Conservation (phyloP, 257 asterid genomes). For the Forsythia suspensa region DNA sequence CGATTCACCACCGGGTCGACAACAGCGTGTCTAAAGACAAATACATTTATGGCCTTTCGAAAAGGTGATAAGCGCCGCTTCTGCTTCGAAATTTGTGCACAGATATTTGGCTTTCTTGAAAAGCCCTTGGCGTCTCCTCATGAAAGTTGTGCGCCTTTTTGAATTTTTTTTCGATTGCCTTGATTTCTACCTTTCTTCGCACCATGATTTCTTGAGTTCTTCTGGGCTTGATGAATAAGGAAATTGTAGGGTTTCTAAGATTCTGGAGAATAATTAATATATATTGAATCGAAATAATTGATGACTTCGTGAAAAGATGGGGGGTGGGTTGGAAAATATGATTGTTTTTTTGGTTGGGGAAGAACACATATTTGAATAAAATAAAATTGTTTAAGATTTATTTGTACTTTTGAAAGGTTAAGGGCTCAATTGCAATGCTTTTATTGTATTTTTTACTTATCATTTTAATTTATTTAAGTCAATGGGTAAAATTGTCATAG, state of each 20-base stretch:
- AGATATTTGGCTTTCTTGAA: slow-evolving; percentile 38
- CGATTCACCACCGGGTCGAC: slow-evolving; percentile 31
- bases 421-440: too few relatives aligned
- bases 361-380: too few relatives aligned
- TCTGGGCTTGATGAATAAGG: neutral
- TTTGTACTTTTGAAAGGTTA: too few relatives aligned
- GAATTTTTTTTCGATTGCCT: slow-evolving; percentile 38
- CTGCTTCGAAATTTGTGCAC: slow-evolving; percentile 20
- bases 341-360: too few relatives aligned
- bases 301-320: too few relatives aligned
- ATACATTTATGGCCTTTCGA: slow-evolving; percentile 43
- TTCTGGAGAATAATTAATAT: neutral
- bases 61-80: slow-evolving; percentile 36
- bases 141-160: slow-evolving; percentile 50
- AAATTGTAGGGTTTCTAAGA: slow-evolving; percentile 9
- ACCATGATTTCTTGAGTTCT: slow-evolving; percentile 19
- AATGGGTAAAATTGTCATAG: too few relatives aligned
- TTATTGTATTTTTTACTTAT: too few relatives aligned
- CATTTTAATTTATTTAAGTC: too few relatives aligned
- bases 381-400: too few relatives aligned
- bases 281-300: neutral
- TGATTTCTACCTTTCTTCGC: slow-evolving; percentile 34
- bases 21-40: slow-evolving; percentile 31
- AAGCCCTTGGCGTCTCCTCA: slow-evolving; percentile 49
- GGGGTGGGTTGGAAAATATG: too few relatives aligned